These are phyloP conservation scores for Aspergillus sp. DNA, from an alignment of 2,329 filamentous ascomycete species.

Conservation along the genomic window DNA sequence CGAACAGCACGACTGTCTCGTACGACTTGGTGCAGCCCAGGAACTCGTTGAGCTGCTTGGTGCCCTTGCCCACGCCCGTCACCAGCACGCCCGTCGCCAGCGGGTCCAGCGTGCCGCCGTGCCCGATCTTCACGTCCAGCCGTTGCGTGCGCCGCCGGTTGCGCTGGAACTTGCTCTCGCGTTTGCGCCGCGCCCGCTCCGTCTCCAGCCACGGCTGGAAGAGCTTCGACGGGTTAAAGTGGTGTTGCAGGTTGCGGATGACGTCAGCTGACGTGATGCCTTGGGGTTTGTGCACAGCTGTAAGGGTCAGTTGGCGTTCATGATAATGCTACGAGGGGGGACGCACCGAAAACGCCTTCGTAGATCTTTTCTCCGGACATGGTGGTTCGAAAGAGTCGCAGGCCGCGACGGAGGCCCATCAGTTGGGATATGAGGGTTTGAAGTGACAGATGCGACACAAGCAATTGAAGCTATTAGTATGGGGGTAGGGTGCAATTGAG, in stretches of 20 bases:
- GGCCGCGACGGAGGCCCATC: conserved; percentile 31
- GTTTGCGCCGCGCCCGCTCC: conserved; percentile 56
- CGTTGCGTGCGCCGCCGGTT: conserved; percentile 61
- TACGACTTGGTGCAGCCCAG: conserved; percentile 90
- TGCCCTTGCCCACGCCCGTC: conserved; percentile 81
- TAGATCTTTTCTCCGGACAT: conserved; percentile 51
- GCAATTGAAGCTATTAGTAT: no score
- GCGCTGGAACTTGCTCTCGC: conserved; percentile 60
- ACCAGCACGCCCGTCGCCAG: conserved; percentile 92
- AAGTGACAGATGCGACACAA: background rate
- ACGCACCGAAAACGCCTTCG: conserved; percentile 49
- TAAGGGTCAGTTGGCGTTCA: conserved; percentile 1
- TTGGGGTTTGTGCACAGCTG: conserved; percentile 90
- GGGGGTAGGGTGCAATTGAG: background rate
- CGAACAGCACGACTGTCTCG: conserved; percentile 85
- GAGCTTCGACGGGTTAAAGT: conserved; percentile 76
- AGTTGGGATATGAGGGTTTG: conserved; percentile 8
- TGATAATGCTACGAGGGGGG: background rate
- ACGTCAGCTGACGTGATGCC: conserved; percentile 86
- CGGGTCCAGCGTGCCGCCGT: conserved; percentile 93
- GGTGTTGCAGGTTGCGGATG: conserved; percentile 79
- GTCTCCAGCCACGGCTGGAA: conserved; percentile 76
- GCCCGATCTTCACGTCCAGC: conserved; percentile 84
- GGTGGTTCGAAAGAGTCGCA: conserved; percentile 31
- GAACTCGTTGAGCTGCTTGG: conserved; percentile 77